Evolutionary conservation across 2,329 filamentous ascomycete genomes (phyloP).

Genomic region (Colletotrichum plurivorum): DNA sequence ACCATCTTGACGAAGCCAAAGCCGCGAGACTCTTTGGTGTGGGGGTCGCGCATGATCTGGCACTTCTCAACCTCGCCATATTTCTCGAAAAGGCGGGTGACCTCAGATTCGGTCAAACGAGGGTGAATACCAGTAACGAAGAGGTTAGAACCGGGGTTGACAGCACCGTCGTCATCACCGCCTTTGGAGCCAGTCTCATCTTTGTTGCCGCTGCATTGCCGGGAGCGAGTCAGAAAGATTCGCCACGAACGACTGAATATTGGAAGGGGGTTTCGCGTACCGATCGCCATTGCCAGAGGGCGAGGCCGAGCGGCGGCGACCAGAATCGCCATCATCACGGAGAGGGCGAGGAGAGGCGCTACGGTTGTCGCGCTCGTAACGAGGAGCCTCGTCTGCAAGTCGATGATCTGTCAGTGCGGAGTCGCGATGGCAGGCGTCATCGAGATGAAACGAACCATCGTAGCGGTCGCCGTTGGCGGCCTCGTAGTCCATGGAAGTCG

Average conservation of each 20-base stretch:
- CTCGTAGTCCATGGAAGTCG: slow-evolving; percentile 80
- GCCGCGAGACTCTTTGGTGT: slow-evolving; percentile 97
- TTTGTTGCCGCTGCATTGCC: slow-evolving; percentile 60
- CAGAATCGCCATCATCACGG: slow-evolving; percentile 73
- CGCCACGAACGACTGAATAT: neutral
- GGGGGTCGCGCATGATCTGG: slow-evolving; percentile 99
- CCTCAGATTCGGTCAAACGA: slow-evolving; percentile 88
- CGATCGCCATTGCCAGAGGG: slow-evolving; percentile 68
- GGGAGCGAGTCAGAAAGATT: slow-evolving; percentile 1
- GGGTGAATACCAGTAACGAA: slow-evolving; percentile 99
- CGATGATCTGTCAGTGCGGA: slow-evolving; percentile 23
- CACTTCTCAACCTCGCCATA: slow-evolving; percentile 99
- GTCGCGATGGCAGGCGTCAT: slow-evolving; percentile 30
- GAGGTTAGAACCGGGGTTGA: slow-evolving; percentile 97
- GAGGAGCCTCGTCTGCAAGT: slow-evolving; percentile 71
- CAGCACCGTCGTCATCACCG: slow-evolving; percentile 81
- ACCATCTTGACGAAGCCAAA: slow-evolving; percentile 99
- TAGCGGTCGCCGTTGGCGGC: slow-evolving; percentile 77
- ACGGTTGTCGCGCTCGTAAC: slow-evolving; percentile 77
- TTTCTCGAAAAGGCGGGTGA: slow-evolving; percentile 96
- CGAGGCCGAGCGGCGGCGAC: slow-evolving; percentile 74
- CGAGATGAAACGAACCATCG: slow-evolving; percentile 65
- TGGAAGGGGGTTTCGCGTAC: slow-evolving; percentile 51
- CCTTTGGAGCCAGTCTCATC: slow-evolving; percentile 65
- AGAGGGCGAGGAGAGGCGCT: slow-evolving; percentile 74